Base-by-base conservation (phyloP, 208 protist species). In the Strigomonas oncopelti region DNA sequence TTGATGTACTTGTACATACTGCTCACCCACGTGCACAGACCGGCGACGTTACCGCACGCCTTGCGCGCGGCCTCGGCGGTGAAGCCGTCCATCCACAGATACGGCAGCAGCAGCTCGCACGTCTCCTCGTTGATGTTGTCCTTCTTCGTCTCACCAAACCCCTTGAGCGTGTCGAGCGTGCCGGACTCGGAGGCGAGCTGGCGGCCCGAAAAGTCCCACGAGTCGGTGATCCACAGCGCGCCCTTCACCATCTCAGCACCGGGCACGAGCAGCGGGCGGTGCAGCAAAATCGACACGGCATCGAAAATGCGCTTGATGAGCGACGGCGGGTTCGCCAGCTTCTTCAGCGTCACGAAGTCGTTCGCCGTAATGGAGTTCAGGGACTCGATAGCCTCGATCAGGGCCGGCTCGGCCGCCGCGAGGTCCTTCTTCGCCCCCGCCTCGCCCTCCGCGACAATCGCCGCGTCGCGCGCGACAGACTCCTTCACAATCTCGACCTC, bases 101-200 rank as follows among this genome's bases (percentile, higher is more conserved):
- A 99, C 22, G 98, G 97, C 76, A 97, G 72, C 11, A 99, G 83
- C 53, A 99, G 80, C 83, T 99, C 98, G 75, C 97, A 97, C 61
- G 90, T 98, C 82, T 99, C 98, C 74, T 99, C 98, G 74, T 98
- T 99, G 80, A 99, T 99, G 61, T 87, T 76, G 77, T 99, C 97
- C 79, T 95, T 96, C 72, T 93, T 88, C 31, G 83, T 88, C 62
- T 91, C 69, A 64, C 88, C 87, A 69, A 96, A 92, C 51, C 84
- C 80, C 65, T 91, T 87, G 34, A 95, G 78, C 55, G 82, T 67
- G 27, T 96, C 77, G 20, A 94, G 80, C 61, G 88, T 92, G 38
- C 69, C 69, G 0, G 88, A 83, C 58, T 93, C 87, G 5, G 86
- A 90, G 61, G 88, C 90, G 38, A 95, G 81, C 73, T 90, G 84